phyloP scores from a whole-genome alignment of 345 rosid species.

The Gynandropsis gynandra region DNA sequence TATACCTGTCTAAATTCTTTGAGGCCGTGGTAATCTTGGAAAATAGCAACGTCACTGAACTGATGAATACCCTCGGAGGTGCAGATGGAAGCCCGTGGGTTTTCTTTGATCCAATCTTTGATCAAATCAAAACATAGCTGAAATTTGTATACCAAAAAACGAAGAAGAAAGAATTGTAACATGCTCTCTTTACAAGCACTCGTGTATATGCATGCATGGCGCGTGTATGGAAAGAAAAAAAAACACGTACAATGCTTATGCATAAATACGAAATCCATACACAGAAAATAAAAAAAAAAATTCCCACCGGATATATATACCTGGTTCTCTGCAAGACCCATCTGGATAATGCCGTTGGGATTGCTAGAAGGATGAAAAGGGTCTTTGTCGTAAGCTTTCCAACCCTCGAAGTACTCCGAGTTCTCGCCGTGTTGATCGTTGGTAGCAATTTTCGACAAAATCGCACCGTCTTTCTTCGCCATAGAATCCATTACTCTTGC shows the following conservation, averaged over 20 bases:
- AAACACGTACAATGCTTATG: no score
- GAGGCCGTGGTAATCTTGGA: constrained; percentile 86
- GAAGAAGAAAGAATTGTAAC: background rate
- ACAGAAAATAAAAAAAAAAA: no score
- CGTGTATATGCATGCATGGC: background rate
- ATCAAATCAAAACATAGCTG: constrained; percentile 66
- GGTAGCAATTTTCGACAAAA: constrained; percentile 57
- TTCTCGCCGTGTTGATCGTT: constrained; percentile 60
- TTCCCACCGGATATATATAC: constrained; percentile 28
- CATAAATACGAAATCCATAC: no score
- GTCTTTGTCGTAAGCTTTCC: constrained; percentile 70
- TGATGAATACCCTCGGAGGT: constrained; percentile 47
- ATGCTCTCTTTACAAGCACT: background rate
- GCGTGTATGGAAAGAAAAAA: background rate
- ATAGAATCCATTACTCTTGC: constrained; percentile 13
- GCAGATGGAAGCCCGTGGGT: constrained; percentile 73
- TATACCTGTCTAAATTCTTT: constrained; percentile 56
- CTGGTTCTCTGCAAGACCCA: constrained; percentile 92
- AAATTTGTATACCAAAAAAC: background rate
- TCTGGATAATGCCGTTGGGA: constrained; percentile 69
- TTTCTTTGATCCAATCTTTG: constrained; percentile 51
- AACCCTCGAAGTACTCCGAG: constrained; percentile 74
- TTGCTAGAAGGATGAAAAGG: constrained; percentile 52
- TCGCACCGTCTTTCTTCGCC: constrained; percentile 16
- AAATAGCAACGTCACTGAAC: constrained; percentile 60